Evolutionary conservation across 495 filamentous ascomycete genomes (phyloP), one percentile per base, ranked within the genome.

Genomic region (Penicillium maclennaniae): DNA sequence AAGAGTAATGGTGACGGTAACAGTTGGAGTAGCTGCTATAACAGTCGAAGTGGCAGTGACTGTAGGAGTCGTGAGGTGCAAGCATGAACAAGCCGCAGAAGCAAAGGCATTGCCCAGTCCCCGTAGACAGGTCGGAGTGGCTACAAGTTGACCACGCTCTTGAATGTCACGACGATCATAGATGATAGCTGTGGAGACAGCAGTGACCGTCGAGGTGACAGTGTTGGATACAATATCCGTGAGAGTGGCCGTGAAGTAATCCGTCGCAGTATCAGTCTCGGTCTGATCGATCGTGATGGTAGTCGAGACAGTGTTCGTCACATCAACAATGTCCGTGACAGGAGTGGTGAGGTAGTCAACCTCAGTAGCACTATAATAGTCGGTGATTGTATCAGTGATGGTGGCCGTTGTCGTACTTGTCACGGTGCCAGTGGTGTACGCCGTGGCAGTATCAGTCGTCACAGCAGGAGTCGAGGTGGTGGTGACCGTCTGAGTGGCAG

Each of bases 251-350:
- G 43, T 45, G 6, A 45, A 45, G 20, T 26, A 23, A 21, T 45
- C 21, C 23, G 43, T 45, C n/a, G 28, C 28, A 45, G 43, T 45
- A 26, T 19, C 43, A 45, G 43, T 45, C 25, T 45, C 43, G 28
- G 43, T 45, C n/a, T 26, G 23, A 27, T 45, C 43, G 16, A 45
- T 14, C 2, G 43, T 45, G 7, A 45, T 26, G 1, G 16, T 17
- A 26, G 43, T 27, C 43, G 43, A 45, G 23, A 45, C 43, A 12
- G 43, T 45, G 23, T 45, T 27, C 14, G 43, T 45, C 43, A 45
- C 21, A 17, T 45, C 43, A 27, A 45, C 28, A 21, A 45, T 6
- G 2, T 45, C 43, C 2, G 43, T 45, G 8, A 45, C 43, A 17
- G 43, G 43, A 12, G 15, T 14, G 5, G 20, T 45, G 21, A 27